Evolutionary conservation across 1,139 yeast genomes (phyloP).

Genomic region (Suhomyces panamericanus): DNA sequence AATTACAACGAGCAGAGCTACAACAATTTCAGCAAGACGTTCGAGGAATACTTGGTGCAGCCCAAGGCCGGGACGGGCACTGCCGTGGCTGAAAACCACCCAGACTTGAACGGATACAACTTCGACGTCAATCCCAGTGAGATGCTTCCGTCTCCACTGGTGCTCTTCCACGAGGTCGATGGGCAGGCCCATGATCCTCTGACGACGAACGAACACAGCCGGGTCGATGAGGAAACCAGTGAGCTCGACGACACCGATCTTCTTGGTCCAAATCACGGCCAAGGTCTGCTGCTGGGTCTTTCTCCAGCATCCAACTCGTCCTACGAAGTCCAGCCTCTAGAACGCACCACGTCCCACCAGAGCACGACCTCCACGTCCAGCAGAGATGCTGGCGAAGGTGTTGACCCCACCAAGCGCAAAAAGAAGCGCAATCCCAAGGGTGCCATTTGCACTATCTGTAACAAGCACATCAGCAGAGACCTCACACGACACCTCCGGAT

Average conservation of each 20-base stretch:
- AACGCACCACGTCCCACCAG: slow-evolving; percentile 24
- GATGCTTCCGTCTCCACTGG: slow-evolving; percentile 7
- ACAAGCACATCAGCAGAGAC: slow-evolving; percentile 45
- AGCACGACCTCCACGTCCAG: slow-evolving; percentile 22
- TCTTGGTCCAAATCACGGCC: background rate
- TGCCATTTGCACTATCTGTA: slow-evolving; percentile 42
- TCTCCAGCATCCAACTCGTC: slow-evolving; percentile 8
- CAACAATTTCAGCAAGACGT: slow-evolving; percentile 13
- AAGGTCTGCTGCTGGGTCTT: background rate
- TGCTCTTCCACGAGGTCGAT: slow-evolving; percentile 5
- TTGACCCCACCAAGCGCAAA: slow-evolving; percentile 14
- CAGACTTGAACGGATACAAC: slow-evolving; percentile 25
- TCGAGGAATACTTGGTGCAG: slow-evolving; percentile 10
- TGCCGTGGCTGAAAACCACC: slow-evolving; percentile 1
- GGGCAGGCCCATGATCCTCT: slow-evolving; percentile 7
- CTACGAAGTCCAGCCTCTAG: slow-evolving; percentile 7
- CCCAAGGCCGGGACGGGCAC: background rate
- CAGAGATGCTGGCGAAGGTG: slow-evolving; percentile 7
- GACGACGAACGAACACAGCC: background rate
- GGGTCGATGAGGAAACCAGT: background rate
- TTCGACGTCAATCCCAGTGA: slow-evolving; percentile 19
- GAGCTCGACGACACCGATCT: slow-evolving; percentile 2
- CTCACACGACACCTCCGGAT: slow-evolving; percentile 48
- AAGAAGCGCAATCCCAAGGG: slow-evolving; percentile 41
- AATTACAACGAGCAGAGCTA: slow-evolving; percentile 13